phyloP scores from a whole-genome alignment of 1,139 yeast genomes.

The Candida sp. region DNA sequence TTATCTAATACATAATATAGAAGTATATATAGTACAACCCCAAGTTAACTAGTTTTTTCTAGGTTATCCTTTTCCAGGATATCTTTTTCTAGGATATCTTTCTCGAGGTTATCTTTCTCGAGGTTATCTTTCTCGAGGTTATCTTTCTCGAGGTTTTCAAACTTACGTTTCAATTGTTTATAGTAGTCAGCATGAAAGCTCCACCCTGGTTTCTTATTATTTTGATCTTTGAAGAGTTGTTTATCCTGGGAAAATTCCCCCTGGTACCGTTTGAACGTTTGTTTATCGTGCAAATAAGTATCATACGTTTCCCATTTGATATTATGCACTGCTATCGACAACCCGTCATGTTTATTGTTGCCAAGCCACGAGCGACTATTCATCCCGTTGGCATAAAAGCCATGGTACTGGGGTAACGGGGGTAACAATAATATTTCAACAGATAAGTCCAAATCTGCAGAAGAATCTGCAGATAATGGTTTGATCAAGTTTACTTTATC shows the following conservation, averaged over 20 bases:
- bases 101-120: too few relatives aligned
- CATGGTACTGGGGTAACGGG: conserved; percentile 54
- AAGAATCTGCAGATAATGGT: conserved; percentile 18
- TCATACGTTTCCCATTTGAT: conserved; percentile 48
- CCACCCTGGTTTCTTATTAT: conserved; percentile 26
- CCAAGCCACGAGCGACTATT: conserved; percentile 71
- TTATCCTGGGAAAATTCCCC: conserved; percentile 24
- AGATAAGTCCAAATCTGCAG: conserved; percentile 50
- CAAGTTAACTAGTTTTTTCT: too few relatives aligned
- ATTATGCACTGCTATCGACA: conserved; percentile 55
- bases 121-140: too few relatives aligned
- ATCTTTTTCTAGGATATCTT: too few relatives aligned
- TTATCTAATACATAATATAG: neutral
- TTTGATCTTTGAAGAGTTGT: conserved; percentile 13
- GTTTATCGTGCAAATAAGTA: conserved; percentile 26
- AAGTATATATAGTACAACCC: neutral
- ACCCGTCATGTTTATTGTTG: conserved; percentile 59
- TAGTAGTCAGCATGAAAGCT: conserved; percentile 25
- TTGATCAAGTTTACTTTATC: conserved; percentile 14
- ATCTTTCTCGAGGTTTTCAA: neutral
- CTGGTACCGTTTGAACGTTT: conserved; percentile 26
- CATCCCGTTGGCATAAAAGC: conserved; percentile 64
- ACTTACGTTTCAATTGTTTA: conserved; percentile 23
- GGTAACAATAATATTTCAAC: conserved; percentile 76
- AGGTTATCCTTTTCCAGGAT: too few relatives aligned